Base-by-base conservation (phyloP, 139 green algal genomes). In the Chlorella ohadii region DNA sequence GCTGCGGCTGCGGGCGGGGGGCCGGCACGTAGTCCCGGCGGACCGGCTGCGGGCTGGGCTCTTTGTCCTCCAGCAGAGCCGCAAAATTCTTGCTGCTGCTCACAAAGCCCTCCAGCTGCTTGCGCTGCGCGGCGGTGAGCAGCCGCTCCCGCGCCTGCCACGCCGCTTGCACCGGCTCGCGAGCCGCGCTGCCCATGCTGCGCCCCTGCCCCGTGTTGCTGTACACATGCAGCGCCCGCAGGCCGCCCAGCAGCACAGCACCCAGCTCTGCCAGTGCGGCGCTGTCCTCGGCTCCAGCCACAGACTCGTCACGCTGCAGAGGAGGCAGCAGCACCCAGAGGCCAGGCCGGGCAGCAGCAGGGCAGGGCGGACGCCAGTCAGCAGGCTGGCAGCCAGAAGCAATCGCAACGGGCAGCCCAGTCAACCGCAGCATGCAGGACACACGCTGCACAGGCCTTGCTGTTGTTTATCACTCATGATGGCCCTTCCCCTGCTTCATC, bases 131-230 rank as follows among this genome's bases (percentile, higher is more conserved):
- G 0, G 57, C 81, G 20, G 85, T 82, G 16, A 89, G 72, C 56
- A 89, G 41, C 41, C 56, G 36, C 4, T 86, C 51, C 51, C 51
- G 51, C 12, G 51, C 44, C 19, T 27, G 28, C 44, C 78, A 81
- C 17, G 65, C 73, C 9, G 81, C 74, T 47, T 63, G 75, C 72
- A 89, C 81, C 11, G 71, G 68, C 31, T 64, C 76, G 3, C 85
- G 72, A 17, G 85, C 85, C 36, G n/a, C 27, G 41, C 33, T 66
- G 33, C 33, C 51, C 81, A 89, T 81, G 39, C 73, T n/a, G 19
- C 38, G 55, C 20, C 73, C 71, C 73, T 76, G 64, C 64, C 85
- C 81, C 44, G 80, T 89, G 55, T 76, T 84, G 81, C 81, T 84
- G 22, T 84, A 77, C 41, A 89, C 72, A 38, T 87, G 73, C 56